Evolutionary conservation across 148 eudicot species (phyloP), one percentile per base, ranked within the genome.

Genomic region (Rhododendron vialii): DNA sequence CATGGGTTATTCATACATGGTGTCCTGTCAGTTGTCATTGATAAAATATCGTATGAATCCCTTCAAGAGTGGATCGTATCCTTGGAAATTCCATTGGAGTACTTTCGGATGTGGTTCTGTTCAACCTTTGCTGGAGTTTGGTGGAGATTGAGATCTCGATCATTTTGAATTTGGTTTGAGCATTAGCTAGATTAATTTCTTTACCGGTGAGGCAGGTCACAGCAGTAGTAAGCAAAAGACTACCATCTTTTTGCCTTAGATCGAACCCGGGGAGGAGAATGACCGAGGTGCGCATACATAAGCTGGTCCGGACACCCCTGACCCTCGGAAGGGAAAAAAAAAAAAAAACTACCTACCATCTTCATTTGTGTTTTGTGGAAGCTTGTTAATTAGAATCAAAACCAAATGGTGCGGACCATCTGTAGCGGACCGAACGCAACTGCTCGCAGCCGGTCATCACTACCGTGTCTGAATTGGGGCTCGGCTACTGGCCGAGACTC

Each of bases 301-400:
- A 51, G 17, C 0, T 51, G 14, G 0, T 1, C 17, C 17, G 17
- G 0, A 51, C 4, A 12, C 0, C 15, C 2, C 0, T 51, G 4
- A 11, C 17, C 15, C 3, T 51, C 3, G 55, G 1, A 5, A 41
- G 45, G 43, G 5, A 12, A 50, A 12, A 2, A 11, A 50, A 13
- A 51, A 51, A 13, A 13, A 13, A 51, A 51, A 20, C 7, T 59
- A 59, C 65, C 65, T 59, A 59, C n/a, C 65, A 59, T 59, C 65
- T 59, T 18, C 65, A 59, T 59, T 59, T 59, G n/a, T 59, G 65
- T 20, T 59, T 59, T 18, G 24, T 18, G 7, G n/a, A 59, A 59
- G 28, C 4, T 59, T 20, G 67, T 6, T 24, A 63, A 8, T 55
- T 55, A 17, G 22, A 55, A 17, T 55, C 22, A 17, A 17, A 55